A percentile compares a stretch with the other conserved stretches of the same genome.
phyloP scores from a whole-genome alignment of 805 yeast genomes.

The Priceomyces haplophilus region DNA sequence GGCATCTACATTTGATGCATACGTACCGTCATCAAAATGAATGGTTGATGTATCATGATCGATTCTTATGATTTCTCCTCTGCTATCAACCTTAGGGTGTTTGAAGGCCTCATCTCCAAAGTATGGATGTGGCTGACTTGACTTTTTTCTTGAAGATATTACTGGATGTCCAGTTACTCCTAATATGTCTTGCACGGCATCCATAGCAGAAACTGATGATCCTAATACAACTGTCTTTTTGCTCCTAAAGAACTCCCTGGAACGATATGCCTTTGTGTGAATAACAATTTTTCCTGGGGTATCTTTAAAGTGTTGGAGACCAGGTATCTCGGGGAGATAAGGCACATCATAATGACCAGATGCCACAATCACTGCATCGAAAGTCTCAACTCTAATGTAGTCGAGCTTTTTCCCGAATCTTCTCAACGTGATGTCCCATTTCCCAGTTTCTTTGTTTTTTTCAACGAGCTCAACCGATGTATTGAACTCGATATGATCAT shows the following conservation, averaged over 20 bases:
- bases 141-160: constrained; percentile 10
- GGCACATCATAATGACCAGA: constrained; percentile 50
- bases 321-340: constrained; percentile 42
- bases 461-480: constrained; percentile 28
- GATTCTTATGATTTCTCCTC: constrained; percentile 10
- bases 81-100: constrained; percentile 9
- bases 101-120: constrained; percentile 12
- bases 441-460: constrained; percentile 14
- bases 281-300: constrained; percentile 27
- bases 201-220: constrained; percentile 73
- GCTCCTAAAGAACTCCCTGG: constrained; percentile 27
- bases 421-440: constrained; percentile 22
- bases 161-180: constrained; percentile 14
- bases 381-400: constrained; percentile 31
- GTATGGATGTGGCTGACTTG: constrained; percentile 5
- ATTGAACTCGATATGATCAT: constrained; percentile 17
- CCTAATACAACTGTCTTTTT: constrained; percentile 32
- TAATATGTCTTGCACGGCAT: constrained; percentile 29
- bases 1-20: constrained; percentile 13
- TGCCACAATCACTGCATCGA: constrained; percentile 44
- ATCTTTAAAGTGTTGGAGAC: constrained; percentile 33
- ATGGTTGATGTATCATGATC: constrained; percentile 14
- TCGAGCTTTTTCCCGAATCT: constrained; percentile 15
- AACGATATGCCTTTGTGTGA: constrained; percentile 45
- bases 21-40: constrained; percentile 18